phyloP scores from a whole-genome alignment of 2,329 filamentous ascomycete genomes.

The Phoma sp. region DNA sequence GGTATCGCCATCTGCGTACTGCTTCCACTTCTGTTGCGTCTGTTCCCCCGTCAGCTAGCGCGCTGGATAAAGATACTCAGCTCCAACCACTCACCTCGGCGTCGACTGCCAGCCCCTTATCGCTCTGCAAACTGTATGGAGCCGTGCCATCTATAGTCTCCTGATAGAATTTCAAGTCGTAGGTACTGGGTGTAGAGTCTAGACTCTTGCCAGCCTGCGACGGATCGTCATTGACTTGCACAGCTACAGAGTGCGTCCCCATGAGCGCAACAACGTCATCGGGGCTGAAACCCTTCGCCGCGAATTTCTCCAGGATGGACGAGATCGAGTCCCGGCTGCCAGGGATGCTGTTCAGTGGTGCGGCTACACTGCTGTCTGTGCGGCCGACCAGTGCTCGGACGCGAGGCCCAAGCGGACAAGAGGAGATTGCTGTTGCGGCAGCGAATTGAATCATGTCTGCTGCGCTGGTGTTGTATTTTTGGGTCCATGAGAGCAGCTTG shows the following conservation, averaged over 20 bases:
- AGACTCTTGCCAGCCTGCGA: constrained; percentile 31
- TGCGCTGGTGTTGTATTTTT: constrained; percentile 45
- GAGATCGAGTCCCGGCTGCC: constrained; percentile 23
- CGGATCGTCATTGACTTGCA: constrained; percentile 37
- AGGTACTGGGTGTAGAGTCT: constrained; percentile 39
- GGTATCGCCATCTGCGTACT: constrained; percentile 25
- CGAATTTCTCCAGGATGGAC: constrained; percentile 32
- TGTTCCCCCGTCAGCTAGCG: constrained; percentile 21
- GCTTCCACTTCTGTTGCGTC: constrained; percentile 26
- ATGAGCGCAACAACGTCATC: constrained; percentile 45
- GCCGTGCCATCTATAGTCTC: constrained; percentile 38
- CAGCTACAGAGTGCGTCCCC: constrained; percentile 40
- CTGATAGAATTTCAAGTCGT: constrained; percentile 40
- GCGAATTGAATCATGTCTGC: constrained; percentile 43
- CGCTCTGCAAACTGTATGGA: constrained; percentile 34
- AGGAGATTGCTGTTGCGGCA: constrained; percentile 29
- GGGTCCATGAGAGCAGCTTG: constrained; percentile 48
- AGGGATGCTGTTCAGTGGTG: constrained; percentile 23
- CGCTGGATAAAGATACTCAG: no score
- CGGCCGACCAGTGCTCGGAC: constrained; percentile 33
- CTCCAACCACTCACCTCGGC: constrained; percentile 16
- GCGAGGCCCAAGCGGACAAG: constrained; percentile 32
- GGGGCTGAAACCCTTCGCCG: constrained; percentile 35
- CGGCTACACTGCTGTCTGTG: constrained; percentile 25
- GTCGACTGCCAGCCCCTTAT: constrained; percentile 30